Percentiles rank a stretch among this genome's conserved stretches.
These are phyloP conservation scores for Gossypium rotundifolium DNA, from an alignment of 345 rosid species.

Conservation along the genomic window DNA sequence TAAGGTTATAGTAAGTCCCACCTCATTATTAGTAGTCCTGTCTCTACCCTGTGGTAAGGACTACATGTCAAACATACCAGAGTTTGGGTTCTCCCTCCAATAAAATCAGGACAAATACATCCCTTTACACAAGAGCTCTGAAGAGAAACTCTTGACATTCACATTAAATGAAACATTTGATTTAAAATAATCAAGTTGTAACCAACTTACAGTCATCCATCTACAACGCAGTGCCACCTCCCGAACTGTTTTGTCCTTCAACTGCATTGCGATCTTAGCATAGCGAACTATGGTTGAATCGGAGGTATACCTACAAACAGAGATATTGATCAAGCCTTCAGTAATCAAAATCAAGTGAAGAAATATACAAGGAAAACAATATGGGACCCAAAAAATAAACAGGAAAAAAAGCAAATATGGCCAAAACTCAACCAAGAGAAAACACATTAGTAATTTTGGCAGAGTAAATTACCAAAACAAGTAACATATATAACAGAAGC, in stretches of 20 bases:
- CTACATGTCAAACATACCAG: slow-evolving; percentile 4
- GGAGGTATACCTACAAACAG: slow-evolving; percentile 46
- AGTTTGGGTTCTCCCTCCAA: slow-evolving; percentile 5
- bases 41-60: slow-evolving; percentile 3
- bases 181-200: neutral
- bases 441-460: neutral
- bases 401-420: neutral
- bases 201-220: slow-evolving; percentile 71
- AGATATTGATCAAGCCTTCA: neutral
- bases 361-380: neutral
- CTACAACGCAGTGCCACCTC: slow-evolving; percentile 78
- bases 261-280: slow-evolving; percentile 74
- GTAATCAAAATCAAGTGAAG: neutral
- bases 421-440: neutral
- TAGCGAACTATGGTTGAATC: slow-evolving; percentile 55
- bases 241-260: slow-evolving; percentile 72
- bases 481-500: neutral
- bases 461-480: neutral
- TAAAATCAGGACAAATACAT: slow-evolving; percentile 2
- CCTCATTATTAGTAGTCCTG: neutral
- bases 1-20: neutral
- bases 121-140: neutral
- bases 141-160: neutral
- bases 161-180: neutral
- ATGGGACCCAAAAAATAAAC: neutral